Evolutionary conservation across 805 yeast species (phyloP).

Genomic region (Ogataea kodamae): DNA sequence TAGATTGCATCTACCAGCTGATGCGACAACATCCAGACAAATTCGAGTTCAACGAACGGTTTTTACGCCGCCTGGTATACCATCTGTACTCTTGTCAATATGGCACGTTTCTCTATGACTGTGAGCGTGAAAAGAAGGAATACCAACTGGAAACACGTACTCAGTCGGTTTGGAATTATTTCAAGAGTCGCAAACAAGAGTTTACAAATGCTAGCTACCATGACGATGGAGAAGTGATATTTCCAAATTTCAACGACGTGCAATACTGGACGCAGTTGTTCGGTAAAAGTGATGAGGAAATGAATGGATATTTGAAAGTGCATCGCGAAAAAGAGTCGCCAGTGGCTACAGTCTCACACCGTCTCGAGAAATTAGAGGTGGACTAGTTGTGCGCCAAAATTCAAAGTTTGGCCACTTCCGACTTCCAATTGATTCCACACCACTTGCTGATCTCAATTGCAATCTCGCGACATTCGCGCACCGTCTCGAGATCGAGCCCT

Average conservation of each 20-base stretch:
- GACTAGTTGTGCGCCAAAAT: too few relatives aligned
- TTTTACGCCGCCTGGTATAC: constrained; percentile 77
- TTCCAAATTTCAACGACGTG: constrained; percentile 59
- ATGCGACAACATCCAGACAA: constrained; percentile 61
- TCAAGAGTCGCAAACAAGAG: constrained; percentile 68
- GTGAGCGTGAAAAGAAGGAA: constrained; percentile 59
- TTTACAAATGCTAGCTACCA: constrained; percentile 55
- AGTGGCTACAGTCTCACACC: background rate
- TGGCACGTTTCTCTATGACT: constrained; percentile 81
- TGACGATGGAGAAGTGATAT: constrained; percentile 44
- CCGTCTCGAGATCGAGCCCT: constrained; percentile 65
- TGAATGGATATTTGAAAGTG: constrained; percentile 38
- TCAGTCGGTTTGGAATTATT: constrained; percentile 90
- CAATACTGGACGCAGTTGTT: constrained; percentile 88
- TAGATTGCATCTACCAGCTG: constrained; percentile 85
- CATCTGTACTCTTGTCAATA: constrained; percentile 93
- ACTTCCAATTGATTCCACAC: constrained; percentile 68
- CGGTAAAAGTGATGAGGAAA: constrained; percentile 69
- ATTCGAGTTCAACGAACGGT: constrained; percentile 88
- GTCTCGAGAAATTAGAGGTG: constrained; percentile 7
- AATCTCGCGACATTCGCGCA: constrained; percentile 56
- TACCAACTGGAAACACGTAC: constrained; percentile 46
- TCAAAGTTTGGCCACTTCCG: constrained; percentile 54
- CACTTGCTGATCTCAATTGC: constrained; percentile 65
- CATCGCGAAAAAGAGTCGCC: constrained; percentile 2